A percentile compares a stretch with the other conserved stretches of the same genome.
phyloP scores from a whole-genome alignment of 2,329 filamentous ascomycete genomes.

The Epichloe aotearoae region DNA sequence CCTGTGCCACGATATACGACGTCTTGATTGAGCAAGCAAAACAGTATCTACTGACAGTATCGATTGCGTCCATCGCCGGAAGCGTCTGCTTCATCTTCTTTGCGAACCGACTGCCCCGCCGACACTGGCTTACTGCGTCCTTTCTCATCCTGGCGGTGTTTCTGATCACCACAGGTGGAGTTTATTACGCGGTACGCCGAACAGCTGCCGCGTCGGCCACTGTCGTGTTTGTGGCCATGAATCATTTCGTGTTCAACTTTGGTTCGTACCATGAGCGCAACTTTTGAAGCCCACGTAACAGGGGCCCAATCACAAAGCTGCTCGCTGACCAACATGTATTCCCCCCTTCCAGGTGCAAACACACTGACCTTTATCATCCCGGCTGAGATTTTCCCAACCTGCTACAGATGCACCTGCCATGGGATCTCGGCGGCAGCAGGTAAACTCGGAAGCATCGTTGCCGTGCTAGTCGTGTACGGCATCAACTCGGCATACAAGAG shows the following conservation, averaged over 20 bases:
- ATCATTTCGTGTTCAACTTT: conserved; percentile 43
- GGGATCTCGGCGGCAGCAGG: conserved; percentile 48
- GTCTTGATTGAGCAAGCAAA: conserved; percentile 38
- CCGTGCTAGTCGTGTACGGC: conserved; percentile 35
- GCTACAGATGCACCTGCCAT: conserved; percentile 48
- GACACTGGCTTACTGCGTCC: conserved; percentile 35
- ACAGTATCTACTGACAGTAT: conserved; percentile 39
- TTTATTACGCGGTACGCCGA: conserved; percentile 35
- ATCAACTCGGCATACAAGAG: conserved; percentile 32
- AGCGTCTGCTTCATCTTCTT: conserved; percentile 35
- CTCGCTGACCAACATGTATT: not conserved
- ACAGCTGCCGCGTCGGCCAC: conserved; percentile 29
- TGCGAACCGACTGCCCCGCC: conserved; percentile 33
- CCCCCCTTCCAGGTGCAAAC: conserved; percentile 36
- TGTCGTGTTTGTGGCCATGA: conserved; percentile 36
- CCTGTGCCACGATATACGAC: conserved; percentile 39
- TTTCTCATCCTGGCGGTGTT: conserved; percentile 33
- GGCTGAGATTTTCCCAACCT: conserved; percentile 51
- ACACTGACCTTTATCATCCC: conserved; percentile 51
- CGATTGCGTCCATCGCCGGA: conserved; percentile 36
- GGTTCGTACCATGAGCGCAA: conserved; percentile 20
- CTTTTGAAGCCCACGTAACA: not conserved
- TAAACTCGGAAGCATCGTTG: conserved; percentile 43
- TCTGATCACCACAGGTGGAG: conserved; percentile 35
- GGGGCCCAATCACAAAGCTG: not conserved